Evolutionary conservation across 1,284 basidiomycete genomes (phyloP).

Genomic region (Sporisorium reilianum): DNA sequence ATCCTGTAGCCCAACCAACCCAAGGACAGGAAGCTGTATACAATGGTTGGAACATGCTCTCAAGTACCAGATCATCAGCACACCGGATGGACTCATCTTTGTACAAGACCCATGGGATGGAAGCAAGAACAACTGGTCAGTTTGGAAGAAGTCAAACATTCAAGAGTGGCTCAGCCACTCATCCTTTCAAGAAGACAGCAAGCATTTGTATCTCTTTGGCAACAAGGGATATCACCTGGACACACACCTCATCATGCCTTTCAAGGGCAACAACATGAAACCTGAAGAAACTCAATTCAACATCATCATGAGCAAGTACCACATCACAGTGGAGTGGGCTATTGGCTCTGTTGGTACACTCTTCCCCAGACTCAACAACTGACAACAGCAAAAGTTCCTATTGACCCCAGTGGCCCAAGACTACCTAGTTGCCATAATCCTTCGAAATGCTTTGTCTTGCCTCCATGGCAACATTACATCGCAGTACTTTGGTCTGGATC

Average conservation of each 20-base stretch:
- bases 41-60: slow-evolving; percentile 7
- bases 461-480: slow-evolving; percentile 1
- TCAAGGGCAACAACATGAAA: background rate
- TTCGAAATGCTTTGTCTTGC: slow-evolving; percentile 3
- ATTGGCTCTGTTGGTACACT: background rate
- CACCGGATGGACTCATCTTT: slow-evolving; percentile 4
- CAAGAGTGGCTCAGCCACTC: background rate
- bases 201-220: background rate
- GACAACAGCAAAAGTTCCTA: slow-evolving; percentile 3
- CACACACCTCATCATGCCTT: background rate
- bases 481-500: slow-evolving; percentile 1
- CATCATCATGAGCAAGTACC: slow-evolving; percentile 3
- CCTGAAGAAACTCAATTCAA: background rate
- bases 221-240: slow-evolving; percentile 1
- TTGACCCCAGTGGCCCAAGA: background rate
- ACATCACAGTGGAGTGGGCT: background rate
- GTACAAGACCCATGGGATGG: background rate
- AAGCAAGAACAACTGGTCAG: background rate
- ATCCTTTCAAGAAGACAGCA: background rate
- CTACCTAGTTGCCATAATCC: slow-evolving; percentile 1
- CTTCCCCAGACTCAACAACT: background rate
- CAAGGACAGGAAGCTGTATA: background rate
- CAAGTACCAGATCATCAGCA: slow-evolving; percentile 1
- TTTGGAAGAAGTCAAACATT: slow-evolving; percentile 1
- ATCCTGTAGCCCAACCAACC: background rate